Percentiles rank a stretch among this genome's conserved stretches.
These are phyloP conservation scores for Trichaptum fuscoviolaceum DNA, from an alignment of 768 basidiomycete species.

Conservation along the genomic window DNA sequence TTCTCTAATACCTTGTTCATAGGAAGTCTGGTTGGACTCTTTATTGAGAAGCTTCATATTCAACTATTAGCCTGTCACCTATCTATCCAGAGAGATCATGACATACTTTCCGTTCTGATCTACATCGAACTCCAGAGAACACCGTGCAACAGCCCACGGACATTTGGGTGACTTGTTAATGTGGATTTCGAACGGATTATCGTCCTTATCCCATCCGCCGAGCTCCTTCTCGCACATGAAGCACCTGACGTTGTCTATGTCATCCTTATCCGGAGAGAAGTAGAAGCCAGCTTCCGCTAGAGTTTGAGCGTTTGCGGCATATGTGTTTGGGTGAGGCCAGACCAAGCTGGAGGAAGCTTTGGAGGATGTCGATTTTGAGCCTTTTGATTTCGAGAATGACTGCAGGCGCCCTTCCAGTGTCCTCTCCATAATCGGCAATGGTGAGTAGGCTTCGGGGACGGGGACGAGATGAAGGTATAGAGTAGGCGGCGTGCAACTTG, in stretches of 20 bases:
- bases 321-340: constrained; percentile 73
- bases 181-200: constrained; percentile 87
- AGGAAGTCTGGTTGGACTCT: constrained; percentile 59
- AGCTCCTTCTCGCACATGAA: constrained; percentile 81
- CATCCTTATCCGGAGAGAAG: constrained; percentile 62
- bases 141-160: constrained; percentile 78
- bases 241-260: constrained; percentile 74
- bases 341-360: constrained; percentile 36
- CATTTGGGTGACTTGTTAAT: constrained; percentile 57
- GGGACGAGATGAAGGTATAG: background rate
- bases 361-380: constrained; percentile 44
- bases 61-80: background rate
- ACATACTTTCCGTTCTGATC: constrained; percentile 53
- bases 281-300: constrained; percentile 91
- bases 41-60: constrained; percentile 48
- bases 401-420: constrained; percentile 19
- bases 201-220: constrained; percentile 76
- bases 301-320: constrained; percentile 62
- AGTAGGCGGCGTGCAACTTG: too few species aligned
- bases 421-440: background rate
- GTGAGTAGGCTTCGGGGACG: background rate
- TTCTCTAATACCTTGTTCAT: constrained; percentile 64
- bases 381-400: constrained; percentile 62
- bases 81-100: background rate
- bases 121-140: constrained; percentile 56